Evolutionary conservation across 768 basidiomycete species (phyloP), one percentile per base, ranked within the genome.

Genomic region (Suillus subaureus): DNA sequence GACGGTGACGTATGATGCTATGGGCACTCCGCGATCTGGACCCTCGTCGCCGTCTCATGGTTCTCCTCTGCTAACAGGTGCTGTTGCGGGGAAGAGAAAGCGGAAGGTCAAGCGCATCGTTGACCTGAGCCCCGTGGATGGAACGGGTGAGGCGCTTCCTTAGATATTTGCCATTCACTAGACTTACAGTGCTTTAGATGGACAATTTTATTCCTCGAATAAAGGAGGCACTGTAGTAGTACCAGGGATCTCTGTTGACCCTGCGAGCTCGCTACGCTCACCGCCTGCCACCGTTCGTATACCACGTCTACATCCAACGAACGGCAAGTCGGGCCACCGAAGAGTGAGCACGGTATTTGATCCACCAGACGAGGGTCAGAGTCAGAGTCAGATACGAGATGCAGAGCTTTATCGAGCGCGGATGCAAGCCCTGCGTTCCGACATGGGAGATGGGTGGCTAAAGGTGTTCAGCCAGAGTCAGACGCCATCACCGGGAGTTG

Each of bases 371-470:
- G 33, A 40, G 11, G 37, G 37, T 21, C 54, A 61, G 39, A 66
- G 33, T 9, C 65, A 70, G 39, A 72, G 73, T 31, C 79, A 81
- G 71, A 74, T 84, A 65, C 71, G 80, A 69, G 83, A 85, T 67
- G 90, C 84, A 31, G 93, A 93, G 64, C 84, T 87, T 52, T 93
- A 91, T 75, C 83, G 94, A 56, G 85, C 86, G 64, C 84, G 84
- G 70, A 90, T 96, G 61, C 94, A 96, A 80, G 89, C 89, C 21
- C 71, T 96, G 74, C 88, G 92, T 75, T 83, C 87, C 66, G 94
- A 96, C 71, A 94, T 96, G 83, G 94, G 94, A 2, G 94, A 96
- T 28, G 88, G 89, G 12, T 96, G 93, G 93, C 72, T 96, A 72
- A 91, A 90, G 75, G 92, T 95, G 40, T 89, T 91, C 71, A 91